Conservation (phyloP, 495 filamentous ascomycete species). For the Neurospora sp. region DNA sequence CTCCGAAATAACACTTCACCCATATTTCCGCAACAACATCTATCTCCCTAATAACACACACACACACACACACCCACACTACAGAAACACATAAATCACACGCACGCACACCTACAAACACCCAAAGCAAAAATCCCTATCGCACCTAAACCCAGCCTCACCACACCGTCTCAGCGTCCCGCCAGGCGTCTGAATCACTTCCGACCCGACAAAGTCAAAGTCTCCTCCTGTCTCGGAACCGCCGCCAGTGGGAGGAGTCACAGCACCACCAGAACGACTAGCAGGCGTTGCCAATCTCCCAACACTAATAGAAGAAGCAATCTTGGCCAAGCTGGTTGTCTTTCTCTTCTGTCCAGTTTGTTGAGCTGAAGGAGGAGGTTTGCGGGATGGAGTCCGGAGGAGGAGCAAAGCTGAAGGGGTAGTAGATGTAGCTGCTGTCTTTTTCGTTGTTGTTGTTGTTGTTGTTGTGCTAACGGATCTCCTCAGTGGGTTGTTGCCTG, state of each 20-base stretch:
- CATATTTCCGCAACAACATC: background rate
- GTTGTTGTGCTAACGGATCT: background rate
- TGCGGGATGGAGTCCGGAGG: background rate
- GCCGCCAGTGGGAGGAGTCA: background rate
- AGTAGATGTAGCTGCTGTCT: background rate
- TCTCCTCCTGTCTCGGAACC: background rate
- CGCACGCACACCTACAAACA: slow-evolving; percentile 13
- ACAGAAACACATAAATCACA: background rate
- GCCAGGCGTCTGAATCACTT: slow-evolving; percentile 22
- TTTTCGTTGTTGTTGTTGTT: background rate
- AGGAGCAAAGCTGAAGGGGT: background rate
- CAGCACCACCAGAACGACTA: background rate
- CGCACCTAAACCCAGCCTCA: slow-evolving; percentile 29
- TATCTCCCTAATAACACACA: background rate
- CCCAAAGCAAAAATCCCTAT: slow-evolving; percentile 31
- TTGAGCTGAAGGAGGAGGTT: background rate
- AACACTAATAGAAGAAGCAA: background rate
- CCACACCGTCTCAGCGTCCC: slow-evolving; percentile 30
- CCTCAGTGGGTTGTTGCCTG: background rate
- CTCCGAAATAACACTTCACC: background rate
- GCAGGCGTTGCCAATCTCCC: background rate
- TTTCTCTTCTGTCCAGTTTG: background rate
- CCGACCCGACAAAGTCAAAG: background rate
- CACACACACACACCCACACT: background rate
- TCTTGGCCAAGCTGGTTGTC: background rate